A percentile compares a stretch with the other conserved stretches of the same genome.
These are phyloP conservation scores for Chrysoporthe cubensis DNA, from an alignment of 2,329 filamentous ascomycete genomes.

Conservation along the genomic window DNA sequence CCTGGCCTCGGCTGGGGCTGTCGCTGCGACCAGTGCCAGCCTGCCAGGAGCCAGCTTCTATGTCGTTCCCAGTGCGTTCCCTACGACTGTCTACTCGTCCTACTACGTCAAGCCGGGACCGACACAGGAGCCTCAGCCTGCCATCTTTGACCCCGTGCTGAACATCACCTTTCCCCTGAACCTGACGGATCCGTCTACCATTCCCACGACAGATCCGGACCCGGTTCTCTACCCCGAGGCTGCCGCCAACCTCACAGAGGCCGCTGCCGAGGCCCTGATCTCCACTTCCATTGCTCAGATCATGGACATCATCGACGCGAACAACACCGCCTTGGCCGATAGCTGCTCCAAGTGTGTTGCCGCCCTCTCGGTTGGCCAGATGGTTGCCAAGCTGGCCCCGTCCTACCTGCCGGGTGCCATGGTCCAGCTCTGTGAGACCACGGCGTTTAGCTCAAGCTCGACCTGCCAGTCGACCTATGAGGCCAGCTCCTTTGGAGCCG, in stretches of 20 bases:
- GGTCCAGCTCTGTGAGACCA: conserved; percentile 53
- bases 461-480: conserved; percentile 53
- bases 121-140: conserved; percentile 41
- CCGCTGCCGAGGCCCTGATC: conserved; percentile 46
- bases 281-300: conserved; percentile 49
- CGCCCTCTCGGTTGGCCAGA: conserved; percentile 53
- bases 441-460: conserved; percentile 48
- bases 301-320: conserved; percentile 45
- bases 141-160: conserved; percentile 56
- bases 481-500: conserved; percentile 52
- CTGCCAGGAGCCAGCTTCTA: conserved; percentile 43
- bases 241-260: conserved; percentile 47
- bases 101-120: conserved; percentile 47
- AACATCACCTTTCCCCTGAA: conserved; percentile 58
- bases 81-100: conserved; percentile 53
- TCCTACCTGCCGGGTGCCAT: conserved; percentile 53
- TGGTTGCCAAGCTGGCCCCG: conserved; percentile 54
- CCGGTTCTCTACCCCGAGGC: conserved; percentile 54
- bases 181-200: conserved; percentile 56
- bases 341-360: conserved; percentile 59
- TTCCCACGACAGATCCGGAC: conserved; percentile 53
- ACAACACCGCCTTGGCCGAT: conserved; percentile 38
- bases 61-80: conserved; percentile 51
- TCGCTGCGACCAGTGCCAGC: conserved; percentile 18
- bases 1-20: conserved; percentile 19